Base-by-base conservation (phyloP, 306 rosid genomes). In the Trichosanthes cucumerina region DNA sequence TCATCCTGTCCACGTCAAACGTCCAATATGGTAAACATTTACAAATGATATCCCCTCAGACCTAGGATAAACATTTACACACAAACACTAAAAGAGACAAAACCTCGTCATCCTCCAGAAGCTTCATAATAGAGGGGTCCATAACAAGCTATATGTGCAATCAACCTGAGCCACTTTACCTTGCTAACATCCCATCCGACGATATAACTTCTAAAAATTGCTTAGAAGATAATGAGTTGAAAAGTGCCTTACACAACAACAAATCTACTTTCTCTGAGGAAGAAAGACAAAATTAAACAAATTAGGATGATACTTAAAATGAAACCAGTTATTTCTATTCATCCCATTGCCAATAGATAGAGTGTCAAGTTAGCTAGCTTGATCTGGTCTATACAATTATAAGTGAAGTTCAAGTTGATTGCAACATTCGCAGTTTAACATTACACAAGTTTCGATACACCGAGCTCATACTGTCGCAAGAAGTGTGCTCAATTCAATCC, bases 51-150 rank as follows among this genome's bases (percentile, higher is more conserved):
- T 66, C 15, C 76, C 47, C 38, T 28, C 44, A 59, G 72, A 21
- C 62, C 68, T 4, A 54, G 74, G 24, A 68, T 82, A 77, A 49
- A 18, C 34, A 23, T 26, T 57, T 16, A 76, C 44, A 65, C 33
- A 33, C 58, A 62, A 80, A 47, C 77, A 36, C 47, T 24, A 69
- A 65, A 72, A 81, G 78, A 73, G 28, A 66, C 7, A 64, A 79
- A 78, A 93, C 97, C 92, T 93, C 98, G 5, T 91, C 98, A 77
- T 91, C 98, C 77, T 93, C 98, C 59, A 93, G 89, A 75, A 93
- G 93, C 88, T 93, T 91, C 89, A 93, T 87, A 73, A 93, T 90
- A 28, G 96, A 91, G 8, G 93, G 97, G 80, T 91, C 98, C 98
- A 91, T 93, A 52, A 60, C 65, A 72, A 64, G 46, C 49, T 65